These are phyloP conservation scores for Eutreptiella sp. DNA, from an alignment of 208 protist species.

Conservation along the genomic window DNA sequence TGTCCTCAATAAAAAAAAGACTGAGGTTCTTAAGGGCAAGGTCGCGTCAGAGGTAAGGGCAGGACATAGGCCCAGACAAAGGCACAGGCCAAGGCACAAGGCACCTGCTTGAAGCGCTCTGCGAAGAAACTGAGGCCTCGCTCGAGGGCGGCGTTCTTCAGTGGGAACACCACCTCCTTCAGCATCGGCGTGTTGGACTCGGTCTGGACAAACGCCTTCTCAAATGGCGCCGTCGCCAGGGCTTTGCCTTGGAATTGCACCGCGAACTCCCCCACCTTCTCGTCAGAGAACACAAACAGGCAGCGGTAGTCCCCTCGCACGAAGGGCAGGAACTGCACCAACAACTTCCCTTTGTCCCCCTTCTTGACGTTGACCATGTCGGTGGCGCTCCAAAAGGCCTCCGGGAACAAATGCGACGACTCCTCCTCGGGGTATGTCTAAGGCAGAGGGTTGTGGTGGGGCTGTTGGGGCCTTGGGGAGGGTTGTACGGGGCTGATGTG, in stretches of 20 bases:
- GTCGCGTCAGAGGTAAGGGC: no score
- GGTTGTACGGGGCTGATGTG: no score
- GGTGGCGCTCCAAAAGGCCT: constrained; percentile 55
- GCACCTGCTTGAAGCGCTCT: constrained; percentile 45
- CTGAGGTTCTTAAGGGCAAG: no score
- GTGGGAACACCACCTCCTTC: constrained; percentile 46
- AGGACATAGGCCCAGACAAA: no score
- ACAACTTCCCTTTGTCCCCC: constrained; percentile 54
- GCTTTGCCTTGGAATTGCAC: constrained; percentile 61
- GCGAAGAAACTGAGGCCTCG: constrained; percentile 56
- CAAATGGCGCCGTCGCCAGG: constrained; percentile 45
- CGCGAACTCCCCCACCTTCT: constrained; percentile 76
- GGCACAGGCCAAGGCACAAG: no score
- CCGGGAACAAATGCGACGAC: constrained; percentile 35
- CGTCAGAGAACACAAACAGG: constrained; percentile 69
- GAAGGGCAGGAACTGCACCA: constrained; percentile 70
- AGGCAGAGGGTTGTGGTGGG: not conserved
- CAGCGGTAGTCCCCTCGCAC: constrained; percentile 60
- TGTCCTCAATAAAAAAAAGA: no score
- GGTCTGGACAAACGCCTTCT: constrained; percentile 48
- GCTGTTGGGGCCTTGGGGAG: no score
- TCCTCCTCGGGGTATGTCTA: constrained; percentile 39
- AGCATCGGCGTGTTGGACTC: constrained; percentile 53
- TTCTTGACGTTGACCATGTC: constrained; percentile 62
- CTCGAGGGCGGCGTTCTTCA: constrained; percentile 54